Evolutionary conservation across 805 yeast genomes (phyloP).

Genomic region (Lipomyces spencermartinsiae): DNA sequence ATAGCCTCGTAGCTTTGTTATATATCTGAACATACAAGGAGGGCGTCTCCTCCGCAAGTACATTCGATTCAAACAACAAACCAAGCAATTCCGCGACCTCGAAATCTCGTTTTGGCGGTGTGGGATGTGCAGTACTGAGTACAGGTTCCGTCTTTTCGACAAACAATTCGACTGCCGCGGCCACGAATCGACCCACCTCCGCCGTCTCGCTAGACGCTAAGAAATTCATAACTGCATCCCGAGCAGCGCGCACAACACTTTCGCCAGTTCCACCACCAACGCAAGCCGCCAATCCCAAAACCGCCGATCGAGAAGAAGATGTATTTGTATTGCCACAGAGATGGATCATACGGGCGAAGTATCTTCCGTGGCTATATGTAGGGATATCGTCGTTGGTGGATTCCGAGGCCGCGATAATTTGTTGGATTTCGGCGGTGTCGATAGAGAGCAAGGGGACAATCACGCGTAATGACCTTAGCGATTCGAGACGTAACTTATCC

Average conservation of each 20-base stretch:
- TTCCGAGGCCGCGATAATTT: not conserved
- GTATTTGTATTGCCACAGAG: conserved; percentile 3
- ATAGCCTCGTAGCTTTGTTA: conserved; percentile 28
- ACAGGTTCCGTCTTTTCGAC: conserved; percentile 5
- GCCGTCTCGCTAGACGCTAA: conserved; percentile 8
- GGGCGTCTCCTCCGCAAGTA: conserved; percentile 2
- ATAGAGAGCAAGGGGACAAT: not conserved
- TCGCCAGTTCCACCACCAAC: conserved; percentile 31
- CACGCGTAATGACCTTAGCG: conserved; percentile 50
- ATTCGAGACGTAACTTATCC: conserved; percentile 56
- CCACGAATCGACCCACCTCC: not conserved
- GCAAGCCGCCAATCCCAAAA: conserved; percentile 26
- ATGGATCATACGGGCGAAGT: conserved; percentile 11
- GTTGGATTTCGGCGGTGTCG: not conserved
- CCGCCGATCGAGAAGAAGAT: conserved; percentile 1
- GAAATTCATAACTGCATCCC: conserved; percentile 22
- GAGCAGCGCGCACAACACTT: conserved; percentile 31
- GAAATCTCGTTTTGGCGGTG: conserved; percentile 19
- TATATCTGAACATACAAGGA: conserved; percentile 12
- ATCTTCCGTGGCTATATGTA: conserved; percentile 2
- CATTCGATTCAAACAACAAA: conserved; percentile 14
- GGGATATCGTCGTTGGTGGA: not conserved
- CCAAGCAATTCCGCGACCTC: conserved; percentile 25
- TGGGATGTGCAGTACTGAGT: not conserved
- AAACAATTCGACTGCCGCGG: conserved; percentile 11